Evolutionary conservation across 1,284 basidiomycete genomes (phyloP).

Genomic region (Phlebopus sp.): DNA sequence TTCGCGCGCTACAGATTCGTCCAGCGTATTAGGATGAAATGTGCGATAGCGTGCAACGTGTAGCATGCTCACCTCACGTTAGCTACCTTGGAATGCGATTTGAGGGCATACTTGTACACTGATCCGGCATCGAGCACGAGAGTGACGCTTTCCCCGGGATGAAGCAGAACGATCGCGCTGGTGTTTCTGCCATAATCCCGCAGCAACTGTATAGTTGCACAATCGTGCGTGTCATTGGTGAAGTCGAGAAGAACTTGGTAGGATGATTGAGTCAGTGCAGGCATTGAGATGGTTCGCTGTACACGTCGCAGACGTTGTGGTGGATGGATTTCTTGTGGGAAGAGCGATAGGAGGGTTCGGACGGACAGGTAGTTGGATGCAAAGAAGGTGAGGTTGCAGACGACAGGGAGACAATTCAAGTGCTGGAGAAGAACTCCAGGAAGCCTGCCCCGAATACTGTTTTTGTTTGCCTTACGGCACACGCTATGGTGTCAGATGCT

Average conservation of each 20-base stretch:
- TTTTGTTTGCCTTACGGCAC: constrained; percentile 34
- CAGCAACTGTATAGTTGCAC: constrained; percentile 60
- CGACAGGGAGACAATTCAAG: constrained; percentile 7
- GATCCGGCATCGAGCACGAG: constrained; percentile 67
- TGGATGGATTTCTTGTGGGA: constrained; percentile 3
- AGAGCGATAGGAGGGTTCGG: constrained; percentile 13
- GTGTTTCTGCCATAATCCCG: constrained; percentile 59
- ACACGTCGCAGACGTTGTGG: constrained; percentile 25
- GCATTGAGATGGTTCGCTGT: constrained; percentile 35
- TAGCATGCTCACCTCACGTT: constrained; percentile 59
- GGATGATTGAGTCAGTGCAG: constrained; percentile 40
- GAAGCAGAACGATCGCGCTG: constrained; percentile 53
- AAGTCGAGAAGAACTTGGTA: constrained; percentile 69
- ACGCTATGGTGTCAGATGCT: constrained; percentile 29
- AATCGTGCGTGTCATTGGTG: constrained; percentile 65
- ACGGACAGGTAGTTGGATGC: constrained; percentile 2
- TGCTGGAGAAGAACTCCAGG: constrained; percentile 16
- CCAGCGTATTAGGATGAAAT: constrained; percentile 9
- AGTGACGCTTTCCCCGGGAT: constrained; percentile 61
- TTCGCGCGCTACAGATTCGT: constrained; percentile 45
- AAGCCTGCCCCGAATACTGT: constrained; percentile 24
- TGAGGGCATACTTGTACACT: constrained; percentile 65
- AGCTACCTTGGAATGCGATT: constrained; percentile 60
- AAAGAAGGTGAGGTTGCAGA: constrained; percentile 6
- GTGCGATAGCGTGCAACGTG: constrained; percentile 2